Conservation (phyloP, 2,329 filamentous ascomycete genomes). For the Fusarium staphyleae region DNA sequence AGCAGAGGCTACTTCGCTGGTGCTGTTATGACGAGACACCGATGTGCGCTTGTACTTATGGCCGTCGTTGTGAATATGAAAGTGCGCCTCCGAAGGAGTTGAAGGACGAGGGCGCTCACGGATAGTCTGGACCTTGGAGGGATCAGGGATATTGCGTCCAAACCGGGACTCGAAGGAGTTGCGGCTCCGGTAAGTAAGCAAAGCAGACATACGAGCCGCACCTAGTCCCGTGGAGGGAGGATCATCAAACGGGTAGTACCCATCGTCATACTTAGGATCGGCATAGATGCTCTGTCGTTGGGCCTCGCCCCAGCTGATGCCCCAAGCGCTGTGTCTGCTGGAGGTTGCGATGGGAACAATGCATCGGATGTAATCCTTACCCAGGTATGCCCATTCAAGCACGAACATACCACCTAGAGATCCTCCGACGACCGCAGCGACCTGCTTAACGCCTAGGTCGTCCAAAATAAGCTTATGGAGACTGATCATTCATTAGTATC, state of each 20-base stretch:
- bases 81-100: slow-evolving; percentile 75
- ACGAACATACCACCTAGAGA: slow-evolving; percentile 91
- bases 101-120: slow-evolving; percentile 68
- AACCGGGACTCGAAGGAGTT: slow-evolving; percentile 98
- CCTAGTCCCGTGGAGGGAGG: slow-evolving; percentile 87
- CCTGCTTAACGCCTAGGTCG: slow-evolving; percentile 78
- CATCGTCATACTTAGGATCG: slow-evolving; percentile 97
- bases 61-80: slow-evolving; percentile 84
- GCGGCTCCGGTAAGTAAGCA: slow-evolving; percentile 93
- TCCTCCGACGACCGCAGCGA: slow-evolving; percentile 81
- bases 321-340: slow-evolving; percentile 85
- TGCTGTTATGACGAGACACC: slow-evolving; percentile 57
- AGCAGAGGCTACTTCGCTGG: slow-evolving; percentile 42
- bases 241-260: slow-evolving; percentile 89
- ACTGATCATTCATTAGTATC: slow-evolving; percentile 50
- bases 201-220: slow-evolving; percentile 94
- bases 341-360: slow-evolving; percentile 88
- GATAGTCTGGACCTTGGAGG: slow-evolving; percentile 83
- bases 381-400: slow-evolving; percentile 91
- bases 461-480: slow-evolving; percentile 82
- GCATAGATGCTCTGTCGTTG: slow-evolving; percentile 95
- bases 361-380: slow-evolving; percentile 80
- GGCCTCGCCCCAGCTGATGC: slow-evolving; percentile 89
- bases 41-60: slow-evolving; percentile 67
- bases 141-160: slow-evolving; percentile 89